Conservation (phyloP, 345 rosid genomes). For the Durio zibethinus region DNA sequence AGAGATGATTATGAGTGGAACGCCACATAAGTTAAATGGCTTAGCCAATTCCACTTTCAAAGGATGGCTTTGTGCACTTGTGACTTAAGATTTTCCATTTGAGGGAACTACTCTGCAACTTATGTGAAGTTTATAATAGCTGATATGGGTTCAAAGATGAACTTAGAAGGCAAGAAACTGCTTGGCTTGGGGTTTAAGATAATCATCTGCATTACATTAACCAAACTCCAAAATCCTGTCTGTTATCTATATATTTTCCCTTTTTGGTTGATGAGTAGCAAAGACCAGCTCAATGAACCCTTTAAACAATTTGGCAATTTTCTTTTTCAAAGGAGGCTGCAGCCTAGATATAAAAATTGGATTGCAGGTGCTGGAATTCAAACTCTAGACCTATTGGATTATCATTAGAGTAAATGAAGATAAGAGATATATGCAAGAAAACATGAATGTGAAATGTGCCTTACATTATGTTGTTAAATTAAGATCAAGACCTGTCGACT, state of each 20-base stretch:
- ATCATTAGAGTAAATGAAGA: not conserved
- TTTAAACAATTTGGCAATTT: not conserved
- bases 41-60: not conserved
- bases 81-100: not conserved
- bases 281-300: not conserved
- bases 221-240: not conserved
- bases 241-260: not conserved
- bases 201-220: not conserved
- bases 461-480: not conserved
- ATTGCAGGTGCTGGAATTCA: no score
- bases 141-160: constrained; percentile 3
- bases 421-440: not conserved
- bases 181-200: constrained; percentile 5
- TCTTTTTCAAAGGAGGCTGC: no score
- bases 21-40: not conserved
- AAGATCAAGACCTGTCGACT: not conserved
- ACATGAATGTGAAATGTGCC: not conserved
- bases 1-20: constrained; percentile 4
- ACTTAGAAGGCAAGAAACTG: constrained; percentile 35
- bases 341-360: no score
- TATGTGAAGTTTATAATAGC: not conserved
- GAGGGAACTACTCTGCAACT: not conserved
- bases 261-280: not conserved
- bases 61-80: not conserved
- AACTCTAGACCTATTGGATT: no score